Percentiles rank a stretch among this genome's conserved stretches.
Conservation (phyloP, 495 filamentous ascomycete genomes). For the Xylaria longipes region DNA sequence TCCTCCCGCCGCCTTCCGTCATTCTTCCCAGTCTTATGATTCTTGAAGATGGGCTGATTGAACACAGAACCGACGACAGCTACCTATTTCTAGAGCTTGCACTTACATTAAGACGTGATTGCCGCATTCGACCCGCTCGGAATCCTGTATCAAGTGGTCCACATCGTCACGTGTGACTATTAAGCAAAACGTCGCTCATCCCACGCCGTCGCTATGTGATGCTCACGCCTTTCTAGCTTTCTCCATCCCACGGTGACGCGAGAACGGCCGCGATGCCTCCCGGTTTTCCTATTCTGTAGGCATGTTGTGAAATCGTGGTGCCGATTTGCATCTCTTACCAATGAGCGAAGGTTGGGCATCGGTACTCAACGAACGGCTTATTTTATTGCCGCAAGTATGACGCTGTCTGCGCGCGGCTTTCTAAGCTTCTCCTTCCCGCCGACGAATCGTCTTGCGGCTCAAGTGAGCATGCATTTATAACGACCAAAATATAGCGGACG, state of each 20-base stretch:
- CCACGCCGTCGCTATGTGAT: background rate
- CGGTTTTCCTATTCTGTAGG: background rate
- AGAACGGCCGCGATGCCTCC: background rate
- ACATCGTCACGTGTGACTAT: background rate
- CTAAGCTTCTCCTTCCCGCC: background rate
- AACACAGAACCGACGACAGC: background rate
- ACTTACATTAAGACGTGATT: background rate
- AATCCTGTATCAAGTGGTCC: background rate
- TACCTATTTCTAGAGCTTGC: background rate
- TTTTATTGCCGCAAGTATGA: constrained; percentile 19
- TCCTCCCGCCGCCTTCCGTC: constrained; percentile 1
- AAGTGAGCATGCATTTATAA: background rate
- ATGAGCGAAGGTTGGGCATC: background rate
- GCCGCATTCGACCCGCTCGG: background rate
- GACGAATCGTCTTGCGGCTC: constrained; percentile 14
- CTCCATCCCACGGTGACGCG: background rate
- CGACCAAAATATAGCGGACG: background rate
- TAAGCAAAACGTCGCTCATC: background rate
- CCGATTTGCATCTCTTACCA: background rate
- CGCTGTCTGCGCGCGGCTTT: background rate
- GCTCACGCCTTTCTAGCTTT: background rate
- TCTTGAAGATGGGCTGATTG: constrained; percentile 1
- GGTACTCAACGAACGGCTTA: background rate
- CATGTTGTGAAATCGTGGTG: background rate
- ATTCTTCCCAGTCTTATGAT: constrained; percentile 9